A percentile compares a stretch with the other conserved stretches of the same genome.
These are phyloP conservation scores for Rugosomyces carneus DNA, from an alignment of 1,284 basidiomycete genomes.

Conservation along the genomic window DNA sequence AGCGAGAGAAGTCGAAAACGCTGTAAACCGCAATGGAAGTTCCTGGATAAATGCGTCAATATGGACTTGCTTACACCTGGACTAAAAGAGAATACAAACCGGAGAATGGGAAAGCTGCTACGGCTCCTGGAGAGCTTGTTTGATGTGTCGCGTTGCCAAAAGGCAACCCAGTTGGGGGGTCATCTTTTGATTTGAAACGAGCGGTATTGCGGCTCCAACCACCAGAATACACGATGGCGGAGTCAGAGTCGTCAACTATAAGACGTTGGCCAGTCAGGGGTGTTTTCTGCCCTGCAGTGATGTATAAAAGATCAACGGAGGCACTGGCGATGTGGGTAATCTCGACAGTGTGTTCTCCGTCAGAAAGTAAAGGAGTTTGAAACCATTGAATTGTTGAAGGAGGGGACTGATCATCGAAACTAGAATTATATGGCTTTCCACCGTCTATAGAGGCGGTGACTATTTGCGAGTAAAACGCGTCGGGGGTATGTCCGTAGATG, in stretches of 20 bases:
- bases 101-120: slow-evolving; percentile 3
- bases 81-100: neutral
- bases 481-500: slow-evolving; percentile 5
- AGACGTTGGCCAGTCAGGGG: slow-evolving; percentile 4
- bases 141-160: slow-evolving; percentile 2
- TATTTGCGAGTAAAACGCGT: neutral
- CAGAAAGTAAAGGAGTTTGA: slow-evolving; percentile 5
- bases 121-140: neutral
- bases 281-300: slow-evolving; percentile 8
- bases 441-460: slow-evolving; percentile 7
- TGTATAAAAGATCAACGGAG: slow-evolving; percentile 6
- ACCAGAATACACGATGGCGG: slow-evolving; percentile 3
- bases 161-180: neutral
- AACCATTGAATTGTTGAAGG: slow-evolving; percentile 7
- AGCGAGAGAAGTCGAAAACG: slow-evolving; percentile 2
- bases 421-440: neutral
- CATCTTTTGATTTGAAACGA: neutral
- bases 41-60: neutral
- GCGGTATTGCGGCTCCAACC: slow-evolving; percentile 3
- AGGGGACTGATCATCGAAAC: slow-evolving; percentile 2
- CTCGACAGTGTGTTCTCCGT: slow-evolving; percentile 4
- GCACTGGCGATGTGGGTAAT: slow-evolving; percentile 5
- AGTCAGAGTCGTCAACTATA: slow-evolving; percentile 9
- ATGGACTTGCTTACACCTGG: too few species aligned
- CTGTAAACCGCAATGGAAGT: slow-evolving; percentile 2